Evolutionary conservation across 192 early-diverging fungal genomes (phyloP), one percentile per base, ranked within the genome.

Genomic region (Coemansia sp.): DNA sequence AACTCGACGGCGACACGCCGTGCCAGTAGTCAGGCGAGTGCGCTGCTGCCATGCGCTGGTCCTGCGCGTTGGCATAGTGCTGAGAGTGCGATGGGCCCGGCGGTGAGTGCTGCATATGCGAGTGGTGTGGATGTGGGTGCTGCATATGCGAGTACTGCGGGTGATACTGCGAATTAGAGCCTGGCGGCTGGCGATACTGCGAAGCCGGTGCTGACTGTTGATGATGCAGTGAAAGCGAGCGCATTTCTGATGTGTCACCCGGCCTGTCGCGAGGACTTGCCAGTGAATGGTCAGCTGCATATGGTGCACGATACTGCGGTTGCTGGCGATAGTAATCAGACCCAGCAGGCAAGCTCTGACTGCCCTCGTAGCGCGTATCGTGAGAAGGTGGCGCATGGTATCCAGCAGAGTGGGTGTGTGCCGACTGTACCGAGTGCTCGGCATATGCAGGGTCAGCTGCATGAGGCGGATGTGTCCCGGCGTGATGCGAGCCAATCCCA

Each of bases 271-370:
- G 60, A 14, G 32, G 14, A 29, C 54, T 56, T 9, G 54, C 29
- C 54, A 56, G 17, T n/a, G 29, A 23, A 35, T 56, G 54, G 25
- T 56, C 54, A 19, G 22, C 22, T 51, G 49, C 8, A 5, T 45
- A 45, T 9, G 50, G 50, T 11, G 50, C 5, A 47, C 21, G 60
- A 45, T 63, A 50, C 38, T n/a, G 9, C 52, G 5, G 52, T 21
- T 53, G 62, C 62, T 55, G 52, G 38, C 38, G 52, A 10, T 64
- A 45, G 14, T 64, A 45, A 24, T 56, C 37, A 21, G 24, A 39
- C 11, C 11, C 43, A 35, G 43, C 12, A 3, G 53, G 63, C 41
- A 23, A 11, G 37, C 55, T 27, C 19, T 41, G 41, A 17, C 39
- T 24, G 52, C 51, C 43, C 37, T 41, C 55, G 27, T 56, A 48